phyloP scores from a whole-genome alignment of 129 eudicot genomes.

The Escallonia herrerae region DNA sequence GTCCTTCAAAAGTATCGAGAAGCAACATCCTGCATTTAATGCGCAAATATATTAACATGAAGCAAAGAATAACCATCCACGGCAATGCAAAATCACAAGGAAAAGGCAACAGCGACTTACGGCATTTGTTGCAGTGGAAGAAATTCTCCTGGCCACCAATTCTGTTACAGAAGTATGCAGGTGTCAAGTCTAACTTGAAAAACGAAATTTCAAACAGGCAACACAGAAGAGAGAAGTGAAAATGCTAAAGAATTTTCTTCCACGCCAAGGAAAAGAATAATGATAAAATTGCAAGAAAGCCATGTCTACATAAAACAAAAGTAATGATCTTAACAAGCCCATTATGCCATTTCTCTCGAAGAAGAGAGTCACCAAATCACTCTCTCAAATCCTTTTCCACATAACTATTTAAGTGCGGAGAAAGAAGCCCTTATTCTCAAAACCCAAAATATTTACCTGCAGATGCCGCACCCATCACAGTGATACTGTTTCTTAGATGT shows the following conservation, averaged over 20 bases:
- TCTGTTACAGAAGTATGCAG: conserved; percentile 23
- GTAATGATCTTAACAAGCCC: too few relatives aligned
- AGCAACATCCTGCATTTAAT: conserved; percentile 67
- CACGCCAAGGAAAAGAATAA: too few relatives aligned
- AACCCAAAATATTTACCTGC: conserved; percentile 46
- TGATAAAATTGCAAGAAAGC: too few relatives aligned
- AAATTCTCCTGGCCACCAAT: conserved; percentile 57
- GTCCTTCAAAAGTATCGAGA: conserved; percentile 44
- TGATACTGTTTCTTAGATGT: conserved; percentile 71
- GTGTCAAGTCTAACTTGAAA: conserved; percentile 1
- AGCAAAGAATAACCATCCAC: neutral
- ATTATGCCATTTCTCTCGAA: too few relatives aligned
- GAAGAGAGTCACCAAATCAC: too few relatives aligned
- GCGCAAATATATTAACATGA: neutral
- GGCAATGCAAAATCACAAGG: neutral
- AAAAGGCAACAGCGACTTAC: conserved; percentile 31
- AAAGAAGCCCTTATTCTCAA: too few relatives aligned
- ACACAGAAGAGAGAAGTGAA: neutral
- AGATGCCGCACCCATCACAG: conserved; percentile 79
- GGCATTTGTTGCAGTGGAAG: conserved; percentile 76
- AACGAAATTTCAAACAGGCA: neutral
- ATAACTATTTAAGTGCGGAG: too few relatives aligned
- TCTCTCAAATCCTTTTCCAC: too few relatives aligned
- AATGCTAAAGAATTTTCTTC: too few relatives aligned
- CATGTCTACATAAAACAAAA: too few relatives aligned